Percentiles rank a stretch among this genome's conserved stretches.
phyloP scores from a whole-genome alignment of 768 basidiomycete species.

The Hericium erinaceus region DNA sequence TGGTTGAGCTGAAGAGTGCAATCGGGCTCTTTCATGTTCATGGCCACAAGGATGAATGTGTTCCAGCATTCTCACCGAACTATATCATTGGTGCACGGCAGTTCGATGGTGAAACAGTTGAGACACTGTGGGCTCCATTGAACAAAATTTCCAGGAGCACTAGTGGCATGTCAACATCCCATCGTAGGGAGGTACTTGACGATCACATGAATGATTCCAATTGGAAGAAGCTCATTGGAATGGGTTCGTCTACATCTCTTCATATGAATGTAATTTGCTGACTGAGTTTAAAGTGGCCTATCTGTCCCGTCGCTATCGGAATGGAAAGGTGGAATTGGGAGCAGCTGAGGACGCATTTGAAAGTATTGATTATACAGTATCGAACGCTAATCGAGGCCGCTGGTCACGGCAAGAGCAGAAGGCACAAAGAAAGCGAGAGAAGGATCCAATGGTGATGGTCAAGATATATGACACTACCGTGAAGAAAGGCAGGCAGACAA shows the following conservation, averaged over 20 bases:
- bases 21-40: conserved; percentile 25
- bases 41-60: conserved; percentile 20
- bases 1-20: neutral
- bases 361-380: neutral
- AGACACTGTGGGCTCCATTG: conserved; percentile 23
- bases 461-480: neutral
- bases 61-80: conserved; percentile 16
- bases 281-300: neutral
- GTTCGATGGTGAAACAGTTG: conserved; percentile 26
- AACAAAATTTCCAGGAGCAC: conserved; percentile 21
- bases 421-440: neutral
- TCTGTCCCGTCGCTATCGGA: neutral
- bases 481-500: neutral
- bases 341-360: too few relatives aligned
- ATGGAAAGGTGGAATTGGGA: too few relatives aligned
- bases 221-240: conserved; percentile 23
- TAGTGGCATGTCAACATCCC: conserved; percentile 11
- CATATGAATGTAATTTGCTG: neutral
- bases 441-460: neutral
- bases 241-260: conserved; percentile 6
- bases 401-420: neutral
- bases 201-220: conserved; percentile 26
- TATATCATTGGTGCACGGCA: conserved; percentile 22
- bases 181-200: conserved; percentile 20
- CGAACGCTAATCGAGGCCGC: neutral